Evolutionary conservation across 2,329 filamentous ascomycete species (phyloP).

Genomic region (Aspergillus ochraceoroseus): DNA sequence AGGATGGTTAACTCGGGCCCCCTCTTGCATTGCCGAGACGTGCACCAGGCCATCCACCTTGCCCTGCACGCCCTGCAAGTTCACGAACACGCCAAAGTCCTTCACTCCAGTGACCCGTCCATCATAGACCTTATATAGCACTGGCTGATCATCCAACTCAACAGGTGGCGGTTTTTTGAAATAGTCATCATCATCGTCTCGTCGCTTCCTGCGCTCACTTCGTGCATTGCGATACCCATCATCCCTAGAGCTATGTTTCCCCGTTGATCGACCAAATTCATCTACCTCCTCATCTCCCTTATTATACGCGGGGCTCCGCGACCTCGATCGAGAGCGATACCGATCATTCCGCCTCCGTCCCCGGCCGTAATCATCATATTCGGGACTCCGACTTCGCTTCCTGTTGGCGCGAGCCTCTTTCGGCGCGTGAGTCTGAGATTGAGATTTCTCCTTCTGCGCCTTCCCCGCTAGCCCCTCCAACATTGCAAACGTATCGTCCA

Average conservation of each 20-base stretch:
- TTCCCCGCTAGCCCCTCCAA: slow-evolving; percentile 80
- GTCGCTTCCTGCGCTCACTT: slow-evolving; percentile 41
- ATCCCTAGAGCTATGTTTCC: slow-evolving; percentile 35
- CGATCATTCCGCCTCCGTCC: slow-evolving; percentile 42
- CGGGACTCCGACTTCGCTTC: slow-evolving; percentile 53
- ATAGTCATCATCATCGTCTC: slow-evolving; percentile 50
- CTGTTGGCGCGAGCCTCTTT: slow-evolving; percentile 41
- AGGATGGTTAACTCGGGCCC: slow-evolving; percentile 83
- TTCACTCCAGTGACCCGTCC: slow-evolving; percentile 89
- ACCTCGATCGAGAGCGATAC: slow-evolving; percentile 51
- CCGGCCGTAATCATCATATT: slow-evolving; percentile 48
- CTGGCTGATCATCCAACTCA: slow-evolving; percentile 75
- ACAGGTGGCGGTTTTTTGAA: slow-evolving; percentile 62
- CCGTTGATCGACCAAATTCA: slow-evolving; percentile 53
- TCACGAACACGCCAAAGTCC: slow-evolving; percentile 94
- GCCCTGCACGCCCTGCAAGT: slow-evolving; percentile 77
- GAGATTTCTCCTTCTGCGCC: slow-evolving; percentile 40
- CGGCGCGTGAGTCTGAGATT: slow-evolving; percentile 23
- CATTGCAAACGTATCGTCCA: slow-evolving; percentile 89
- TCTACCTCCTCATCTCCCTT: slow-evolving; percentile 52
- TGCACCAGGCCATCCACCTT: slow-evolving; percentile 93
- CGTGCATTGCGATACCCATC: slow-evolving; percentile 42
- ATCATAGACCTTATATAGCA: slow-evolving; percentile 82
- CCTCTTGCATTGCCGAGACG: slow-evolving; percentile 79
- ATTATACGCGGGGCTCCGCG: slow-evolving; percentile 42